Conservation (phyloP, 768 basidiomycete genomes). For the Leccinum disarticulatum region DNA sequence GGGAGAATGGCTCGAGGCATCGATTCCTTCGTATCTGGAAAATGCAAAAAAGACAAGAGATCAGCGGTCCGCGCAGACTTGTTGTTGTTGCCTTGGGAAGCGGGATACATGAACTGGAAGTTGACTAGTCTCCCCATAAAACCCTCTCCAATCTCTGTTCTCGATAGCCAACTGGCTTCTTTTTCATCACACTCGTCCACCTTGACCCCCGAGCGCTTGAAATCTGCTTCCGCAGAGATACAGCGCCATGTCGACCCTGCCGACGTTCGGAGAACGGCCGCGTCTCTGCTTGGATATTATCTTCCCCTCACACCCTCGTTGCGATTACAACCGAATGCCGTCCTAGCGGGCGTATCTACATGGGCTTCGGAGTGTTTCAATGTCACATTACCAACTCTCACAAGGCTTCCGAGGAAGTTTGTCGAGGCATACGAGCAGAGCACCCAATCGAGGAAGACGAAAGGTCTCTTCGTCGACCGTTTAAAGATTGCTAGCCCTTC, state of each 20-base stretch:
- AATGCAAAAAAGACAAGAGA: neutral
- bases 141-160: conserved; percentile 39
- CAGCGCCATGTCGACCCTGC: conserved; percentile 43
- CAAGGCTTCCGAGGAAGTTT: conserved; percentile 23
- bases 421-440: conserved; percentile 22
- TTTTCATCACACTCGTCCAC: conserved; percentile 12
- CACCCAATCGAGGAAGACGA: conserved; percentile 7
- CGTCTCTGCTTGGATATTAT: conserved; percentile 74
- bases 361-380: conserved; percentile 47
- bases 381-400: conserved; percentile 19
- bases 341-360: conserved; percentile 56
- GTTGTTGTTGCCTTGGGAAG: conserved; percentile 78
- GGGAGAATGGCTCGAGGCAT: conserved; percentile 80
- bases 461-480: conserved; percentile 26
- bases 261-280: conserved; percentile 59
- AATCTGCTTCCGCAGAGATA: conserved; percentile 30
- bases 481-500: conserved; percentile 16
- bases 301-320: conserved; percentile 49
- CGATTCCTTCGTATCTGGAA: conserved; percentile 39
- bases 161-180: conserved; percentile 13
- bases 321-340: conserved; percentile 39
- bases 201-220: conserved; percentile 27
- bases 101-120: conserved; percentile 60
- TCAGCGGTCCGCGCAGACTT: conserved; percentile 62
- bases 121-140: conserved; percentile 71